phyloP scores from a whole-genome alignment of 768 basidiomycete genomes.

The Boletus reticulatus region DNA sequence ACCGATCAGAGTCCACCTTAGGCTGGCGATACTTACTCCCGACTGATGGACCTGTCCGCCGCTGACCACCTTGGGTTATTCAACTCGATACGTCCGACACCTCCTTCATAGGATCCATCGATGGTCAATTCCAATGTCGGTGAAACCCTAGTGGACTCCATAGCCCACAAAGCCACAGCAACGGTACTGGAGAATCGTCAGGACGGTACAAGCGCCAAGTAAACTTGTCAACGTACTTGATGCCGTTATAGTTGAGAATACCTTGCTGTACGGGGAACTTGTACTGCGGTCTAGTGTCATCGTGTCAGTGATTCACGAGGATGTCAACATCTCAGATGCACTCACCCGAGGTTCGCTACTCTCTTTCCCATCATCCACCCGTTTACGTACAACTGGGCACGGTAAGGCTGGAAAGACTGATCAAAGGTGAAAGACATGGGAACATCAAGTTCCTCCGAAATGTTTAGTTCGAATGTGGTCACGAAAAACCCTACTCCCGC shows the following conservation, averaged over 20 bases:
- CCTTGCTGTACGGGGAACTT: constrained; percentile 85
- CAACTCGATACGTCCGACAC: constrained; percentile 52
- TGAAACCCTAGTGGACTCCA: constrained; percentile 47
- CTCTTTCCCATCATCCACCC: constrained; percentile 91
- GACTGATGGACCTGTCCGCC: constrained; percentile 11
- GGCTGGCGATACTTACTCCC: too few relatives aligned
- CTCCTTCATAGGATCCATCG: constrained; percentile 62
- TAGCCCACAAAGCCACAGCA: constrained; percentile 67
- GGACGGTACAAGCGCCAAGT: neutral
- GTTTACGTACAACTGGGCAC: constrained; percentile 75
- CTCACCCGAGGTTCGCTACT: constrained; percentile 67
- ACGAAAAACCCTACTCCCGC: constrained; percentile 84
- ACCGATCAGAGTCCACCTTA: too few relatives aligned
- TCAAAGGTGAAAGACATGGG: constrained; percentile 73
- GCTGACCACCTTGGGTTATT: constrained; percentile 62
- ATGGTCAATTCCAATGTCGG: constrained; percentile 54
- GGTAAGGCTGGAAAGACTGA: constrained; percentile 61
- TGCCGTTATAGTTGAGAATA: constrained; percentile 68
- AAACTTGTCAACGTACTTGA: constrained; percentile 45
- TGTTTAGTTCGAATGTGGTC: constrained; percentile 62
- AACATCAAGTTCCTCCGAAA: constrained; percentile 61
- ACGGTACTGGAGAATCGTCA: constrained; percentile 41
- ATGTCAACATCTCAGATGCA: neutral
- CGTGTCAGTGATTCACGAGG: constrained; percentile 1
- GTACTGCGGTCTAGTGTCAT: constrained; percentile 56